A percentile compares a stretch with the other conserved stretches of the same genome.
These are phyloP conservation scores for Acacia confusa DNA, from an alignment of 306 rosid genomes.

Conservation along the genomic window DNA sequence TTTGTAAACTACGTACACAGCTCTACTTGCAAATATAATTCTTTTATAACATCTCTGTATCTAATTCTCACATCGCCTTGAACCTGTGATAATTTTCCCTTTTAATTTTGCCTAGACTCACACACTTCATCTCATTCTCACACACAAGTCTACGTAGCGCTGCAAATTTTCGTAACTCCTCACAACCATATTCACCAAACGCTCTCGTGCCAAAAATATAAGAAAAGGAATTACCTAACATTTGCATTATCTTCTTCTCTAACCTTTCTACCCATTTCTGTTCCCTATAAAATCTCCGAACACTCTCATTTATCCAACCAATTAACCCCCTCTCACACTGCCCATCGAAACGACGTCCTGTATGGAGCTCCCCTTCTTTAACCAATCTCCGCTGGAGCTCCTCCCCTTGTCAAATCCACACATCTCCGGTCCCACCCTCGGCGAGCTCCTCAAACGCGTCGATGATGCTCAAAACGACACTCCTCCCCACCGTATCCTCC, in stretches of 20 bases:
- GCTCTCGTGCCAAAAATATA: neutral
- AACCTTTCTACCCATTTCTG: neutral
- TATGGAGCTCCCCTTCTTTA: constrained; percentile 35
- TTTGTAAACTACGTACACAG: too few relatives aligned
- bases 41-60: too few relatives aligned
- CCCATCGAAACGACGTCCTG: neutral
- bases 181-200: constrained; percentile 3
- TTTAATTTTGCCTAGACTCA: neutral
- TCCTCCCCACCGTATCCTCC: constrained; percentile 32
- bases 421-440: constrained; percentile 51
- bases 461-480: constrained; percentile 62
- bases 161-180: neutral
- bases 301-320: neutral
- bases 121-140: neutral
- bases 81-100: too few relatives aligned
- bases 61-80: too few relatives aligned
- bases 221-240: neutral
- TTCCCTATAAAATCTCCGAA: neutral
- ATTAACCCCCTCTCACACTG: neutral
- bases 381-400: constrained; percentile 50
- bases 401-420: neutral
- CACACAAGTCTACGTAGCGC: neutral
- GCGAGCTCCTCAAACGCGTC: constrained; percentile 66
- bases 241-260: neutral
- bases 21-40: too few relatives aligned